phyloP scores from a whole-genome alignment of 140 eudicot genomes.

The Senecio squalidus region DNA sequence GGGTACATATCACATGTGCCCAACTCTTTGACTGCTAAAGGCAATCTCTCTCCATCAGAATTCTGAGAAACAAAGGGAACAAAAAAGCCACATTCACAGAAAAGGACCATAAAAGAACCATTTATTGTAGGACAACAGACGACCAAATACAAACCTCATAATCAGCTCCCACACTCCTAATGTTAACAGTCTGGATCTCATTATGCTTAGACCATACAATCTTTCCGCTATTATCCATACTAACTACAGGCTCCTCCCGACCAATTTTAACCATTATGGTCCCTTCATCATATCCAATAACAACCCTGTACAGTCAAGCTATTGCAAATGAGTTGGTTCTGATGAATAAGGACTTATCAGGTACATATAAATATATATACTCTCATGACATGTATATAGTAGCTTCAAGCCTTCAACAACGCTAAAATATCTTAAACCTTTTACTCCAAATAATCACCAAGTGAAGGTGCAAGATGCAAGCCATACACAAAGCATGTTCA shows the following conservation, averaged over 20 bases:
- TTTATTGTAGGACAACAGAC: background rate
- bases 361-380: background rate
- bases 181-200: conserved; percentile 91
- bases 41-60: conserved; percentile 95
- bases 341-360: background rate
- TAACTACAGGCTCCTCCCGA: conserved; percentile 90
- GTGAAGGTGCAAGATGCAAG: background rate
- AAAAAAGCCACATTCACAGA: conserved; percentile 10
- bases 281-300: conserved; percentile 97
- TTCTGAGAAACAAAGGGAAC: conserved; percentile 40
- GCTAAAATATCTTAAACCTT: conserved; percentile 4
- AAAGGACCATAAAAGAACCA: background rate
- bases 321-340: conserved; percentile 4
- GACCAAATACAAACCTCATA: conserved; percentile 60
- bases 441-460: conserved; percentile 10
- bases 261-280: conserved; percentile 96
- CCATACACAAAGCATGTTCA: background rate
- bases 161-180: conserved; percentile 85
- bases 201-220: conserved; percentile 96
- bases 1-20: conserved; percentile 98
- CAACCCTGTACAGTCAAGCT: conserved; percentile 48
- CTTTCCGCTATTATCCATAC: conserved; percentile 95
- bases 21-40: conserved; percentile 92
- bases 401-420: conserved; percentile 2
- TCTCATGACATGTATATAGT: conserved; percentile 1